phyloP scores from a whole-genome alignment of 208 protist species.

The Naegleria fowleri region DNA sequence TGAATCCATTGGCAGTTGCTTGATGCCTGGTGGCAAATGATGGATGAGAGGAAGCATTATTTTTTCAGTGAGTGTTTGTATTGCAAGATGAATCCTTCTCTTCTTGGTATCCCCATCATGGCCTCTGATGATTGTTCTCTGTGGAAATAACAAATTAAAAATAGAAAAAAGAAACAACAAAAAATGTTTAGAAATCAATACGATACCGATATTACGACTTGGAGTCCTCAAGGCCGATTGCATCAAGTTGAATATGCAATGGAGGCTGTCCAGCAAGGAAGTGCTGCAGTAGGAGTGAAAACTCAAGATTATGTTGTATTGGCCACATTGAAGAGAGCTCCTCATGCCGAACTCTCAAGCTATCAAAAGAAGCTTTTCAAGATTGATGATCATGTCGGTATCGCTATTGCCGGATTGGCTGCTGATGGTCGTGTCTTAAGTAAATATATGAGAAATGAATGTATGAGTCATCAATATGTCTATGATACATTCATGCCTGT shows the following conservation, averaged over 20 bases:
- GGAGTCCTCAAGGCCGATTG: conserved; percentile 89
- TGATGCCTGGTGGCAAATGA: too few species aligned
- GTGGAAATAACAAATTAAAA: not conserved
- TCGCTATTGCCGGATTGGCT: conserved; percentile 95
- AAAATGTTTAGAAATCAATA: conserved; percentile 81
- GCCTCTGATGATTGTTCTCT: too few species aligned
- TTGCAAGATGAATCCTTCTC: too few species aligned
- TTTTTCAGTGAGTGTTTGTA: too few species aligned
- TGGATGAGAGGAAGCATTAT: too few species aligned
- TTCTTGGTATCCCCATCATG: too few species aligned
- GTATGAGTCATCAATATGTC: conserved; percentile 88
- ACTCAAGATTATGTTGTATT: conserved; percentile 87
- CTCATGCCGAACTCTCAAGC: conserved; percentile 86
- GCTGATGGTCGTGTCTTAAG: conserved; percentile 85
- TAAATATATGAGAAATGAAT: conserved; percentile 93
- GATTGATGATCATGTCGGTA: conserved; percentile 95
- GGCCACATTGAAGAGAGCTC: conserved; percentile 80
- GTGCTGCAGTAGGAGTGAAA: conserved; percentile 91
- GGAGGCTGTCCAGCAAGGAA: conserved; percentile 98
- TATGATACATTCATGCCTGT: conserved; percentile 58
- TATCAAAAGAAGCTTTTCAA: conserved; percentile 96
- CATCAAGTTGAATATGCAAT: conserved; percentile 99
- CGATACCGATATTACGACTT: conserved; percentile 98
- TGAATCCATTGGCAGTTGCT: too few species aligned
- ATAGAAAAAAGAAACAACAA: not conserved